A percentile compares a stretch with the other conserved stretches of the same genome.
Evolutionary conservation across 768 basidiomycete species (phyloP).

Genomic region (Russula virescens): DNA sequence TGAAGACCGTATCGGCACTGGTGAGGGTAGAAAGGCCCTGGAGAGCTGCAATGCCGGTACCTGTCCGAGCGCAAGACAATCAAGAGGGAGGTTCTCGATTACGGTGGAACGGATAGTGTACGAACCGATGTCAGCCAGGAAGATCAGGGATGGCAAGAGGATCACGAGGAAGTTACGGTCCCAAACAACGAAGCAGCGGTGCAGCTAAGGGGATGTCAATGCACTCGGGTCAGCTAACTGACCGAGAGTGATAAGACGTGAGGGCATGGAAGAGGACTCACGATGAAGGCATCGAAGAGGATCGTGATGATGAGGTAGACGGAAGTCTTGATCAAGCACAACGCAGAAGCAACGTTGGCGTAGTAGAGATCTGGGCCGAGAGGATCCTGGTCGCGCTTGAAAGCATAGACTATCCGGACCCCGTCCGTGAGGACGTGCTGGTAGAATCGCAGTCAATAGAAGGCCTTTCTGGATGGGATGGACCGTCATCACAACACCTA

Average conservation of each 20-base stretch:
- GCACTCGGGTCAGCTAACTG: too few species aligned
- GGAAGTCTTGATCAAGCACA: conserved; percentile 27
- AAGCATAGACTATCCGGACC: conserved; percentile 27
- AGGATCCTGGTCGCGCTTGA: conserved; percentile 21
- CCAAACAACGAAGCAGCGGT: conserved; percentile 29
- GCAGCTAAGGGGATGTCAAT: conserved; percentile 20
- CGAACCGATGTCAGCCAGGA: conserved; percentile 30
- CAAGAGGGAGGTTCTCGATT: not conserved
- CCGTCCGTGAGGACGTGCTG: conserved; percentile 29
- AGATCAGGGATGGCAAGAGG: conserved; percentile 26
- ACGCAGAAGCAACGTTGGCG: conserved; percentile 21
- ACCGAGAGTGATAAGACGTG: too few species aligned
- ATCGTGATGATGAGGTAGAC: conserved; percentile 28
- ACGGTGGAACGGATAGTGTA: not conserved
- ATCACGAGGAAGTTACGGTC: conserved; percentile 23
- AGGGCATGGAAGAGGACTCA: conserved; percentile 10
- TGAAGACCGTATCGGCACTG: conserved; percentile 26
- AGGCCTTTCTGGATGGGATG: not conserved
- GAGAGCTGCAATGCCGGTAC: conserved; percentile 25
- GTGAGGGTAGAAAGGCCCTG: conserved; percentile 23
- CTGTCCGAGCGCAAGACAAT: conserved; percentile 9
- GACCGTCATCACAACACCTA: not conserved
- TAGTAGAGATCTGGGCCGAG: conserved; percentile 26
- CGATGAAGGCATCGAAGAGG: conserved; percentile 30
- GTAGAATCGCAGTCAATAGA: not conserved